phyloP scores from a whole-genome alignment of 176 grass and related monocot species.

The Musa itinerans region DNA sequence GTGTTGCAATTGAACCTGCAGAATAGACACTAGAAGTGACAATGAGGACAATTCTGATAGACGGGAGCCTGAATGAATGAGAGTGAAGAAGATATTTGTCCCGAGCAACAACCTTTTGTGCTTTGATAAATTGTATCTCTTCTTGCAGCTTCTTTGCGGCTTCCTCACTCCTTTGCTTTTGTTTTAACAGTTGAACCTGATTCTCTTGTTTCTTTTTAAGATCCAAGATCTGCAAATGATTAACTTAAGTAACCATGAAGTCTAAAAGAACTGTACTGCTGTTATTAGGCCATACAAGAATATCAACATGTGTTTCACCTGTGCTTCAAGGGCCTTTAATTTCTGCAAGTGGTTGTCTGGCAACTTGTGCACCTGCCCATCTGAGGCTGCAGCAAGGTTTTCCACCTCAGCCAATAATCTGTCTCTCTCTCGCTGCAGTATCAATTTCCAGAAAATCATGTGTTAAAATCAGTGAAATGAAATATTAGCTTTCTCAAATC shows the following conservation, averaged over 20 bases:
- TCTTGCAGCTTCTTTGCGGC: conserved; percentile 97
- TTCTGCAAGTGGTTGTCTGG: conserved; percentile 85
- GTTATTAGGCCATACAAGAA: conserved; percentile 4
- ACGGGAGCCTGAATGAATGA: conserved; percentile 3
- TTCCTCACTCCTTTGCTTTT: conserved; percentile 99
- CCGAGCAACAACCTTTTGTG: conserved; percentile 61
- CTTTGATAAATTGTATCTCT: conserved; percentile 98
- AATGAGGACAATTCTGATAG: not conserved
- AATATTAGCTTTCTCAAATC: no score
- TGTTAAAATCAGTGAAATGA: not conserved
- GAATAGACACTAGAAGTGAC: not conserved
- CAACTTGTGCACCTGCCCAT: conserved; percentile 77
- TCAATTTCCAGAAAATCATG: not conserved
- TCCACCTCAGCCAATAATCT: conserved; percentile 98
- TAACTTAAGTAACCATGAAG: not conserved
- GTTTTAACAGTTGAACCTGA: conserved; percentile 92
- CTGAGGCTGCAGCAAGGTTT: conserved; percentile 65
- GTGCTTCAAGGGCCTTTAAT: conserved; percentile 90
- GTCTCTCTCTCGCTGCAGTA: conserved; percentile 85
- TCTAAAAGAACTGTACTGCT: not conserved
- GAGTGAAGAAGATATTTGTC: not conserved
- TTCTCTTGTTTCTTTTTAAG: conserved; percentile 99
- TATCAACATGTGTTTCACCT: conserved; percentile 36
- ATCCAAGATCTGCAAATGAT: conserved; percentile 61
- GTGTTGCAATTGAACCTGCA: conserved; percentile 86